phyloP scores from a whole-genome alignment of 2,329 filamentous ascomycete species.

The Phoma sp. region DNA sequence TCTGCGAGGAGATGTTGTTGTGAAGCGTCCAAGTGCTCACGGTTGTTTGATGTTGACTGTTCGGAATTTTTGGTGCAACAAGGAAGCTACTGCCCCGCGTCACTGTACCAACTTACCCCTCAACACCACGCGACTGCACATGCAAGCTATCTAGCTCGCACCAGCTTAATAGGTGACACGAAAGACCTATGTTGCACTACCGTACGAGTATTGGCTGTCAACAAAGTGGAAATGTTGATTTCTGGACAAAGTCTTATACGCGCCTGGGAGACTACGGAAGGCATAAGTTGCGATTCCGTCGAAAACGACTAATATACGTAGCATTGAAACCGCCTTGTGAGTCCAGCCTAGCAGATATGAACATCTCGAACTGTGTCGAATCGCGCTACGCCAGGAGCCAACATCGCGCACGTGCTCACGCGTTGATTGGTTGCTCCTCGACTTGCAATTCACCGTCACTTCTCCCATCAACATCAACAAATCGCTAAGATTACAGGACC shows the following conservation, averaged over 20 bases:
- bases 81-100: constrained; percentile 11
- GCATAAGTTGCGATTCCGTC: too few relatives aligned
- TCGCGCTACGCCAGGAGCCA: neutral
- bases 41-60: neutral
- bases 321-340: too few relatives aligned
- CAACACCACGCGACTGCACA: constrained; percentile 3
- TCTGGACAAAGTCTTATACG: too few relatives aligned
- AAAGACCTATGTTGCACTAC: too few relatives aligned
- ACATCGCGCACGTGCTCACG: constrained; percentile 10
- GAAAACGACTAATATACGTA: too few relatives aligned
- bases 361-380: too few relatives aligned
- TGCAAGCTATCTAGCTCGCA: neutral
- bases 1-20: neutral
- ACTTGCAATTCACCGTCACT: constrained; percentile 9
- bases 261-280: too few relatives aligned
- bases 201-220: too few relatives aligned
- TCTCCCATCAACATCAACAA: constrained; percentile 1
- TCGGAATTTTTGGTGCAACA: constrained; percentile 5
- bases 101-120: constrained; percentile 3
- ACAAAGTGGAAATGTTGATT: too few relatives aligned
- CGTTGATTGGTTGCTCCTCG: constrained; percentile 19
- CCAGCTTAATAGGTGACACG: too few relatives aligned
- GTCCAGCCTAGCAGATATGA: too few relatives aligned
- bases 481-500: neutral
- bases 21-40: neutral